These are phyloP conservation scores for Populus hybrid DNA, from an alignment of 441 rosid genomes.

Conservation along the genomic window DNA sequence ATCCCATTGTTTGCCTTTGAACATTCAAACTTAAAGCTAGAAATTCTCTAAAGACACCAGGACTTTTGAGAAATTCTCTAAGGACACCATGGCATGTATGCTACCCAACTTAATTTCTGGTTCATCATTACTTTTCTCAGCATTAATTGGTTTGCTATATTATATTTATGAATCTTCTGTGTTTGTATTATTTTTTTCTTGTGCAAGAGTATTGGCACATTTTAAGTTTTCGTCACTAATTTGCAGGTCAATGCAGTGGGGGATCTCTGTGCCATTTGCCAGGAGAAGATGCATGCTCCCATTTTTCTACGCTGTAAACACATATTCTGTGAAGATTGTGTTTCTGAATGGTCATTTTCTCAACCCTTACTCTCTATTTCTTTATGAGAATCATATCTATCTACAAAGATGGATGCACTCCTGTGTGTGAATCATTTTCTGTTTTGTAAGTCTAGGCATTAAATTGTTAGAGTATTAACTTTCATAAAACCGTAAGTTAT, in stretches of 20 bases:
- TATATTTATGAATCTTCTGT: background rate
- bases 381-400: background rate
- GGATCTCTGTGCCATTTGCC: conserved; percentile 62
- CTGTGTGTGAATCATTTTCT: background rate
- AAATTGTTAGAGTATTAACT: too few relatives aligned
- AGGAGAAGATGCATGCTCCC: conserved; percentile 66
- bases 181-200: background rate
- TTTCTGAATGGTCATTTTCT: conserved; percentile 57
- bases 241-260: conserved; percentile 53
- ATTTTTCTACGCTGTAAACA: conserved; percentile 56
- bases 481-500: background rate
- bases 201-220: background rate
- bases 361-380: background rate
- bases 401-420: background rate
- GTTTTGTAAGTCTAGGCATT: background rate
- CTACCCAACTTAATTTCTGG: background rate
- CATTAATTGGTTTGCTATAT: background rate
- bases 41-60: background rate
- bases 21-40: background rate
- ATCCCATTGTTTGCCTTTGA: background rate
- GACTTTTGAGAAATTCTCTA: background rate
- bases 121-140: background rate
- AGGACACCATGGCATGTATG: background rate
- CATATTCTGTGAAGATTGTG: conserved; percentile 68
- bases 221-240: background rate